phyloP scores from a whole-genome alignment of 2,329 filamentous ascomycete genomes.

The Fusarium pseudograminearum region DNA sequence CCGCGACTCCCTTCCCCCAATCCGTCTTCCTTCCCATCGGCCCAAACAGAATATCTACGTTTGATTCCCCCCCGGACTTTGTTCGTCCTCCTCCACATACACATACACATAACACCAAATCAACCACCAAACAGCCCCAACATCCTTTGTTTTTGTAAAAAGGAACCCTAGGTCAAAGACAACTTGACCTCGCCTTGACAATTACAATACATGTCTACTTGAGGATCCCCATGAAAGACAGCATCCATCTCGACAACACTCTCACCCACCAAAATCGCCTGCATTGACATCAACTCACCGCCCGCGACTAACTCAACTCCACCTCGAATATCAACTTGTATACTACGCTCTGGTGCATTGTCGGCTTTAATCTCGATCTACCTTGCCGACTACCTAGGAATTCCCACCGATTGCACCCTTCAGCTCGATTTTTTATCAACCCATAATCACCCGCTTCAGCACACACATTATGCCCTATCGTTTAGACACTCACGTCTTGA shows the following conservation, averaged over 20 bases:
- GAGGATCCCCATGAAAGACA: conserved; percentile 43
- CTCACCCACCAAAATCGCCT: conserved; percentile 34
- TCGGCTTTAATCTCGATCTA: conserved; percentile 37
- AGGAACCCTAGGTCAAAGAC: conserved; percentile 20
- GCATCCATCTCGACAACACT: conserved; percentile 39
- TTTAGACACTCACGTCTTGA: conserved; percentile 87
- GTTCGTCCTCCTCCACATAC: conserved; percentile 43
- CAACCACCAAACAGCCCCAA: conserved; percentile 24
- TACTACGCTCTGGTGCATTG: conserved; percentile 38
- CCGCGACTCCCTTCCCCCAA: conserved; percentile 49
- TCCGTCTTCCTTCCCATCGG: conserved; percentile 46
- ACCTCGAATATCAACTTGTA: conserved; percentile 14
- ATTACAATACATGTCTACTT: conserved; percentile 40
- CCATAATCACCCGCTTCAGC: conserved; percentile 50
- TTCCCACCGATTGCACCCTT: conserved; percentile 20
- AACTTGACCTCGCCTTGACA: conserved; percentile 25
- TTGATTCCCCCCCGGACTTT: conserved; percentile 46
- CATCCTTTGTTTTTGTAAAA: conserved; percentile 25
- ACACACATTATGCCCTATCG: conserved; percentile 79
- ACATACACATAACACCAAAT: conserved; percentile 40
- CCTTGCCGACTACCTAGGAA: conserved; percentile 36
- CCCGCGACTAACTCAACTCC: conserved; percentile 13
- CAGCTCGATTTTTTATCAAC: conserved; percentile 17
- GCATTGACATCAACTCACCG: conserved; percentile 31
- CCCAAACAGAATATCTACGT: conserved; percentile 48